Conservation (phyloP, 2,329 filamentous ascomycete genomes). For the Hymenoscyphus linearis region DNA sequence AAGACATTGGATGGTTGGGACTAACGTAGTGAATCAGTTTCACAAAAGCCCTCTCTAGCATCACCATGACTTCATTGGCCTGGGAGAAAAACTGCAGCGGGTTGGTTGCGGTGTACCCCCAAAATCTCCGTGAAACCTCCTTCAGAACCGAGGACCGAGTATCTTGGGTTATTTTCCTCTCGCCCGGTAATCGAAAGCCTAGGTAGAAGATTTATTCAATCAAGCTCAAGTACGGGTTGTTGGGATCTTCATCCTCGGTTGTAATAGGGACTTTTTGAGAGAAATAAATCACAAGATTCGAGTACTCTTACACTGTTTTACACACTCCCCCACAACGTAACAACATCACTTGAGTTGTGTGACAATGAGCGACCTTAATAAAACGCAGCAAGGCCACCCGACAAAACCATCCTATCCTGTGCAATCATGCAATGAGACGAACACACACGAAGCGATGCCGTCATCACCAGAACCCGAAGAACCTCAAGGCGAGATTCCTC, state of each 20-base stretch:
- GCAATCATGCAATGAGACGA: conserved; percentile 14
- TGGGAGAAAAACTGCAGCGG: neutral
- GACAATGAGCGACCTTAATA: conserved; percentile 8
- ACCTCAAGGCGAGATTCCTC: conserved; percentile 8
- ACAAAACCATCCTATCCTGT: conserved; percentile 16
- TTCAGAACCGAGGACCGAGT: neutral
- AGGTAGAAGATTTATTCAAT: too few relatives aligned
- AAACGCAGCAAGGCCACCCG: conserved; percentile 9
- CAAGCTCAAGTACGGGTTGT: too few relatives aligned
- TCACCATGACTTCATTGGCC: neutral
- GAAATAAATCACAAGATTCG: neutral
- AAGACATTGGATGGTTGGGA: neutral
- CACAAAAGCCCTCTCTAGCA: neutral
- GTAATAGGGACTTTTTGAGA: neutral
- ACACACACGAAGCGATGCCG: conserved; percentile 7
- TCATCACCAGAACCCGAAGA: conserved; percentile 8
- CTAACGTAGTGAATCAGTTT: neutral
- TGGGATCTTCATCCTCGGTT: neutral
- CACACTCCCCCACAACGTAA: neutral
- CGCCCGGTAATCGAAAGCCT: neutral
- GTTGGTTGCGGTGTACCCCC: neutral
- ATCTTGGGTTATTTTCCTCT: neutral
- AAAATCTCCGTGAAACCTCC: neutral
- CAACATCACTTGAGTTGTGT: neutral
- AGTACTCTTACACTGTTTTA: neutral